These are phyloP conservation scores for Leucocoprinus birnbaumii DNA, from an alignment of 768 basidiomycete species.

Conservation along the genomic window DNA sequence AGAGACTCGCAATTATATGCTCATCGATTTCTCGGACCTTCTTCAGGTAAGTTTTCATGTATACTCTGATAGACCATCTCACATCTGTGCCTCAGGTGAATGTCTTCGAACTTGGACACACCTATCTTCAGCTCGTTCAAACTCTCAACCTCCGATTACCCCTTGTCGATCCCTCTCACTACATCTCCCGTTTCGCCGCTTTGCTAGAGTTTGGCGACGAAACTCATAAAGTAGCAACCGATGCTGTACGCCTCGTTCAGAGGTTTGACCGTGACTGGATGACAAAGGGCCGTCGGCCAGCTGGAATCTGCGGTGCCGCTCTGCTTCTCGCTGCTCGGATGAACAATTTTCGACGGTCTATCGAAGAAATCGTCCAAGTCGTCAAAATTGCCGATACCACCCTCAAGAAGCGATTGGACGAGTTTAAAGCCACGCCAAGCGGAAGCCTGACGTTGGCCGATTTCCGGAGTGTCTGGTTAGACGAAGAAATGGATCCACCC, in stretches of 20 bases:
- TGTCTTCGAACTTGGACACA: slow-evolving; percentile 95
- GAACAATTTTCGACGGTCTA: slow-evolving; percentile 93
- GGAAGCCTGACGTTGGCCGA: slow-evolving; percentile 84
- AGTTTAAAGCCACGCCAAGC: slow-evolving; percentile 90
- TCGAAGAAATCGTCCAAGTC: slow-evolving; percentile 97
- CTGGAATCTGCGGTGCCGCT: slow-evolving; percentile 96
- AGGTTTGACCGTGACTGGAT: slow-evolving; percentile 98
- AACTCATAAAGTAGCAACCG: slow-evolving; percentile 86
- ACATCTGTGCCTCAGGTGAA: slow-evolving; percentile 62
- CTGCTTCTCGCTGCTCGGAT: slow-evolving; percentile 94
- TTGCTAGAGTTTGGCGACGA: slow-evolving; percentile 96
- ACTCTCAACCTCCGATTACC: slow-evolving; percentile 83
- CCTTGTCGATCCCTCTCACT: slow-evolving; percentile 93
- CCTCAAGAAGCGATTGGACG: slow-evolving; percentile 87
- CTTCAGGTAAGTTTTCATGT: slow-evolving; percentile 57
- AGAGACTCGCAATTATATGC: no score
- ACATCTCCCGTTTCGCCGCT: slow-evolving; percentile 92
- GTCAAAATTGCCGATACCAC: slow-evolving; percentile 99
- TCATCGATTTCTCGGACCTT: slow-evolving; percentile 98
- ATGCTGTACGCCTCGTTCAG: slow-evolving; percentile 90
- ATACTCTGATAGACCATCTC: background rate
- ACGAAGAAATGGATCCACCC: slow-evolving; percentile 90
- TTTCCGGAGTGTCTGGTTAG: slow-evolving; percentile 87
- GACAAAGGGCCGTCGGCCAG: slow-evolving; percentile 90
- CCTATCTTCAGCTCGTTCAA: slow-evolving; percentile 91